Evolutionary conservation across 306 rosid genomes (phyloP), one percentile per base, ranked within the genome.

Genomic region (Vicia sativa): DNA sequence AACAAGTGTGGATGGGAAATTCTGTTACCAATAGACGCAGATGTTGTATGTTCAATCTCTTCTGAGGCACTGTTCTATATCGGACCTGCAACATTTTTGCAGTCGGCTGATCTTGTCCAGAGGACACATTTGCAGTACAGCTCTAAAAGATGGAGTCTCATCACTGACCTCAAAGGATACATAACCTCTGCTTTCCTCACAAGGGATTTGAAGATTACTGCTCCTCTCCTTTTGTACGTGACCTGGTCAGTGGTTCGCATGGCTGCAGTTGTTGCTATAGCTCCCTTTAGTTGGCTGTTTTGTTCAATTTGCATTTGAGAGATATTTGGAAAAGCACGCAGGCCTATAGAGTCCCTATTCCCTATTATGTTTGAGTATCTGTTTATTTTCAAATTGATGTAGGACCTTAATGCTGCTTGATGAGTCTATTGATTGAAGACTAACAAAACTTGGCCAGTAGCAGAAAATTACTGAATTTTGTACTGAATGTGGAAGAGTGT

Each of bases 131-230:
- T 93, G 73, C 77, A 88, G 62, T 93, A 80, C 86, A 93, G 91
- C 79, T 1, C 98, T 16, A 93, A 78, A 79, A 93, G 90, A 70
- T 90, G 98, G 98, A 80, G 97, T 77, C 91, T 93, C 73, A 86
- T 93, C 61, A 93, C 97, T 23, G 97, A 96, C 79, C 87, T 93
- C 57, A 86, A 79, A 79, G 98, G 98, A 72, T 93, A 90, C 82
- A 50, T 93, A 74, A 42, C 74, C 56, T 70, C 95, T 11, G 87
- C 87, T 29, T 82, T 86, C 69, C 56, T 88, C 58, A 81, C 92
- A 38, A 68, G 35, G 45, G 95, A 93, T 35, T 82, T 92, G 76
- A 92, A 87, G 84, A 79, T 88, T 29, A 9, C 87, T 21, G 86
- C 77, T 46, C 97, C 96, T 58, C 48, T 72, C 41, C 81, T 78